Evolutionary conservation across 768 basidiomycete species (phyloP).

Genomic region (Dendrothele bispora): DNA sequence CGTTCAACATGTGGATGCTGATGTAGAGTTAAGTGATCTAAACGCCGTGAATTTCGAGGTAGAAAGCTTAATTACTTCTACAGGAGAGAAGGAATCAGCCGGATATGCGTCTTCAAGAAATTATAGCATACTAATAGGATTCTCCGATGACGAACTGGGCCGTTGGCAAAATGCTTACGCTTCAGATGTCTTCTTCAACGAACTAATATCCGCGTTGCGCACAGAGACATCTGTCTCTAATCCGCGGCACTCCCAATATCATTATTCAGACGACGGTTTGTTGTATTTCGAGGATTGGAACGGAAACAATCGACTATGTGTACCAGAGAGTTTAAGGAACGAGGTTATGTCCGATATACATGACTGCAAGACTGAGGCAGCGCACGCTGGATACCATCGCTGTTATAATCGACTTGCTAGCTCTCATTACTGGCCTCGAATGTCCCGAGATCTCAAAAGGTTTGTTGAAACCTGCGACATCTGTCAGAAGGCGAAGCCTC

Average conservation of each 20-base stretch:
- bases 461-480: constrained; percentile 17
- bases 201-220: not conserved
- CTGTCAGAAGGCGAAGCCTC: constrained; percentile 25
- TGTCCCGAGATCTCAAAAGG: constrained; percentile 18
- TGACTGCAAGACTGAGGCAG: constrained; percentile 19
- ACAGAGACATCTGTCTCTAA: not conserved
- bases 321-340: constrained; percentile 17
- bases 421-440: constrained; percentile 30
- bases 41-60: no score
- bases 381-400: constrained; percentile 28
- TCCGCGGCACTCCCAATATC: not conserved
- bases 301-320: constrained; percentile 20
- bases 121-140: not conserved
- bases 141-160: not conserved
- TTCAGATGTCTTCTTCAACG: not conserved
- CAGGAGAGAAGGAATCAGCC: no score
- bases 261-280: not conserved
- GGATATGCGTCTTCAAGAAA: no score
- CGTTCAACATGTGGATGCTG: no score
- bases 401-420: constrained; percentile 20
- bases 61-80: no score
- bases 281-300: constrained; percentile 4
- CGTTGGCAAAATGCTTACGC: not conserved
- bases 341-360: constrained; percentile 24
- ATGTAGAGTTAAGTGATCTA: no score